Evolutionary conservation across 1,284 basidiomycete species (phyloP), one percentile per base, ranked within the genome.

Genomic region (Violaceomyces palustris): DNA sequence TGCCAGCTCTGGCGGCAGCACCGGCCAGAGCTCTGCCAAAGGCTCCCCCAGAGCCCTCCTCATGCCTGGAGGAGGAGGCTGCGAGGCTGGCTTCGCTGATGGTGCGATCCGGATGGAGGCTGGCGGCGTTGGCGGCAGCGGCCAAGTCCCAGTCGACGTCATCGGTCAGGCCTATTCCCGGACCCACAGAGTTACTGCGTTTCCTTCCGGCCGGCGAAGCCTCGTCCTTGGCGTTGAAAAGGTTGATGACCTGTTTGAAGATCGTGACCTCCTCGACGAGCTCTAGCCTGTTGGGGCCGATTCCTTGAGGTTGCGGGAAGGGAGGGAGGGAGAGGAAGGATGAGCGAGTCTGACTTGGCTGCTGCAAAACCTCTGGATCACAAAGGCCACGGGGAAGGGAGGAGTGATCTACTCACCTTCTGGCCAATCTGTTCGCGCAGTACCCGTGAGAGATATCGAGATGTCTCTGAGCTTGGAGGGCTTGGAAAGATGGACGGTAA

Each of bases 391-490:
- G n/a, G n/a, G n/a, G n/a, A n/a, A n/a, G n/a, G n/a, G n/a, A n/a
- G n/a, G n/a, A n/a, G n/a, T n/a, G n/a, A n/a, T n/a, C n/a, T n/a
- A n/a, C n/a, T n/a, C n/a, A n/a, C n/a, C n/a, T 80, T 96, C 90
- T 4, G 87, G 85, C 86, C 90, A 94, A 55, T 81, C 80, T 12
- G 80, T 81, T 42, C 77, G 69, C 4, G 76, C 72, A 55, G 80
- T 85, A 6, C 88, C 92, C 39, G 83, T 78, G 17, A 97, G 77
- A 60, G 83, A 82, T 34, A 94, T 78, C 42, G 83, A 81, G 46
- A 98, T 92, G 63, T 84, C 87, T 27, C 85, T 85, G 64, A 98
- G 85, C 71, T 85, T 83, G 29, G 84, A 90, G 0, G 91, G 83
- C 70, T 92, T 93, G 35, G 78, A 77, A 23, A 96, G 78, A 10